Base-by-base conservation (phyloP, 257 asterid species). In the Dorcoceras hygrometricum region DNA sequence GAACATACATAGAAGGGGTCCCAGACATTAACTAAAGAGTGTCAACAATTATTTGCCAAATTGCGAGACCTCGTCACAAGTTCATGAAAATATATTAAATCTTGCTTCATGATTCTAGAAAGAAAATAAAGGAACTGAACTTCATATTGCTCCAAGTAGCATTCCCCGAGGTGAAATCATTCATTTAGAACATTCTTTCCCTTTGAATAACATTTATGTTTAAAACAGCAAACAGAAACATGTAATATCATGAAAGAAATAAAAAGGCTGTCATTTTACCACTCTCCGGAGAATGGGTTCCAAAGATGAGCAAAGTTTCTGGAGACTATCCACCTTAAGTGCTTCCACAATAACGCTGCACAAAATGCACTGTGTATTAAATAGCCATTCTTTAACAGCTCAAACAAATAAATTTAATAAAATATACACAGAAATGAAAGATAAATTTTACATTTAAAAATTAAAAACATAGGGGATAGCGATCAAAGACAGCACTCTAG, bases 321-420 rank as follows among this genome's bases (percentile, higher is more conserved):
- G 96, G 69, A 90, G 95, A 79, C 95, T 85, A 79, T 93, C 99
- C 72, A 93, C 80, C 83, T 93, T 93, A 58, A 90, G 79, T 54
- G 99, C 97, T 82, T 93, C 99, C 73, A 93, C 96, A 78, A 93
- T 90, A 56, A 90, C 99, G 67, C 99, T 90, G 92, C 87, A 84
- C 34, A 58, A 63, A 76, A 59, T 48, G 67, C 62, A 64, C 8
- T n/a, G 60, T 32, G 24, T 26, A 55, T 65, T 63, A 54, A 50
- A 56, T 32, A 57, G 32, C 19, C 34, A 54, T 27, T 71, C 22
- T 23, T 46, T 69, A 58, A 63, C 23, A 55, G 39, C 43, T 36
- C 67, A 50, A 31, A 60, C 3, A 43, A 36, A 27, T 9, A 46
- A 11, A 32, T 48, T 27, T 4, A 26, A 29, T 24, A 4, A 51